Evolutionary conservation across 306 rosid genomes (phyloP).

Genomic region (Biancaea sappan): DNA sequence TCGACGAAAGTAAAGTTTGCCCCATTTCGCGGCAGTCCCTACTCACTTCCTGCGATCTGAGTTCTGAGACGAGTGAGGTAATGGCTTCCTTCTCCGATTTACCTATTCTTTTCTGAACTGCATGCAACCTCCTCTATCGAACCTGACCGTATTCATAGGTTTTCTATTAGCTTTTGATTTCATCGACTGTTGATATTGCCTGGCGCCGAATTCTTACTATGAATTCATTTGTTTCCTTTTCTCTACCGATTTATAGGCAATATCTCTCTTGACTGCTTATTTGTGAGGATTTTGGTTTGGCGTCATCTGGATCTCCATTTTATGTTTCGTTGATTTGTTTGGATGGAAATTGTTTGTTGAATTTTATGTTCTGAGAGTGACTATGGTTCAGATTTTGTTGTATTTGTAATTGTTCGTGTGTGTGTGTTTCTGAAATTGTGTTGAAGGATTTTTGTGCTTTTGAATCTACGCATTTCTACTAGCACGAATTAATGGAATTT

Average conservation of each 20-base stretch:
- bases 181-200: neutral
- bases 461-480: conserved; percentile 14
- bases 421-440: neutral
- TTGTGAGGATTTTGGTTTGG: conserved; percentile 11
- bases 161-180: neutral
- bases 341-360: neutral
- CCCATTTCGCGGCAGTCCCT: neutral
- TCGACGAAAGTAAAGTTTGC: neutral
- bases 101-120: neutral
- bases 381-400: conserved; percentile 3
- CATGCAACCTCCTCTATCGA: conserved; percentile 2
- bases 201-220: neutral
- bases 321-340: neutral
- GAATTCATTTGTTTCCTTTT: neutral
- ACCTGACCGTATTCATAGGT: conserved; percentile 19
- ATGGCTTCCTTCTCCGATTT: conserved; percentile 2
- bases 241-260: neutral
- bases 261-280: neutral
- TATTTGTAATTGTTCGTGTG: neutral
- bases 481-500: neutral
- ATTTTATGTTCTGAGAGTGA: neutral
- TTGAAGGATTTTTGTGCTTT: neutral
- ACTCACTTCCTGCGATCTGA: conserved; percentile 34
- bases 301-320: conserved; percentile 29
- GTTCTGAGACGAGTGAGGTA: neutral